phyloP scores from a whole-genome alignment of 257 asterid species.

The Solanum okadae region DNA sequence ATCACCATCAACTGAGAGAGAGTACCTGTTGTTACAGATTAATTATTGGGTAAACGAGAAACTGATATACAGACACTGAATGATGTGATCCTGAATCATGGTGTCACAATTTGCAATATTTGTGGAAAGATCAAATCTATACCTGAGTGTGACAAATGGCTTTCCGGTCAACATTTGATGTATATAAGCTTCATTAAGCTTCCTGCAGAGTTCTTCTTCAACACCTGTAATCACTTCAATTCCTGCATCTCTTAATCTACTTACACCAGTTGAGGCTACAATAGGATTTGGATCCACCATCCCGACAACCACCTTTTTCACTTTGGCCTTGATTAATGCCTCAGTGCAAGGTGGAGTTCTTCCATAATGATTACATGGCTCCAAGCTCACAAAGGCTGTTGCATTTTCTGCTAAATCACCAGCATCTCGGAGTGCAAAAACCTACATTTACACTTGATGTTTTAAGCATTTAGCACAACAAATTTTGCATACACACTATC shows the following conservation, averaged over 20 bases:
- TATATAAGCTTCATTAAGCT: slow-evolving; percentile 67
- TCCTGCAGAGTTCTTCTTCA: slow-evolving; percentile 75
- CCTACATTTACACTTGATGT: slow-evolving; percentile 26
- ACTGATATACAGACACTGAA: not conserved
- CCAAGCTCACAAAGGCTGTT: slow-evolving; percentile 86
- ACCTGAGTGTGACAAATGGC: slow-evolving; percentile 82
- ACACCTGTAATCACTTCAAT: slow-evolving; percentile 69
- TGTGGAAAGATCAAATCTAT: not conserved
- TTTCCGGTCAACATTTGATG: slow-evolving; percentile 76
- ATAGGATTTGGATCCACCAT: slow-evolving; percentile 95
- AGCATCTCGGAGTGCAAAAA: slow-evolving; percentile 85
- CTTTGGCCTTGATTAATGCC: slow-evolving; percentile 81
- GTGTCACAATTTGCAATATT: not conserved
- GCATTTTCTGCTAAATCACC: slow-evolving; percentile 74
- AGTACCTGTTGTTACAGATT: slow-evolving; percentile 38
- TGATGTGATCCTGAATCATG: not conserved
- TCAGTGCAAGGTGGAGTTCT: slow-evolving; percentile 95
- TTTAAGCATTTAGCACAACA: not conserved
- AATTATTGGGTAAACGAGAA: not conserved
- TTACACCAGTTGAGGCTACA: slow-evolving; percentile 74
- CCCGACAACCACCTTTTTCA: slow-evolving; percentile 74
- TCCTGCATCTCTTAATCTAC: slow-evolving; percentile 64
- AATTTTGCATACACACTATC: not conserved
- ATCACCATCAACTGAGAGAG: slow-evolving; percentile 67
- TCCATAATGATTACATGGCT: slow-evolving; percentile 94